phyloP scores from a whole-genome alignment of 2,329 filamentous ascomycete genomes.

The Zymoseptoria tritici region DNA sequence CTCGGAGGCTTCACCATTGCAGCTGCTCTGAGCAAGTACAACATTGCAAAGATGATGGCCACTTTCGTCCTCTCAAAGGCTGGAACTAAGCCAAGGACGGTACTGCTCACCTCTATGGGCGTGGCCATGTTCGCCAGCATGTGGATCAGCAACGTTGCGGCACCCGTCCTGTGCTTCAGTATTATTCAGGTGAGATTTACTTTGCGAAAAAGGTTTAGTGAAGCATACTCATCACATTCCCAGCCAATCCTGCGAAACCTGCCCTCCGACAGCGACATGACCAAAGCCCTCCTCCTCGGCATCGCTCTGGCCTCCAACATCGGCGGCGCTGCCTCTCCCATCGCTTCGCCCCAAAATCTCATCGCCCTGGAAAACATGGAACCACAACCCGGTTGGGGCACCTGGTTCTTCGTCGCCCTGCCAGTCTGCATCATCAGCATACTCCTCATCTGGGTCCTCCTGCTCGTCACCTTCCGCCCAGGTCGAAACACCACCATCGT shows the following conservation, averaged over 20 bases:
- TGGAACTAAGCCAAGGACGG: constrained; percentile 79
- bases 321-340: constrained; percentile 91
- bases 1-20: constrained; percentile 94
- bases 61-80: constrained; percentile 95
- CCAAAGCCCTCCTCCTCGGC: constrained; percentile 88
- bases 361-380: constrained; percentile 95
- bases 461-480: constrained; percentile 79
- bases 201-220: background rate
- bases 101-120: constrained; percentile 96
- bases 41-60: constrained; percentile 94
- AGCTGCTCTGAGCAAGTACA: constrained; percentile 91
- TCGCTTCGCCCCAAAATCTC: constrained; percentile 94
- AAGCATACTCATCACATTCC: background rate
- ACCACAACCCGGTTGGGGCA: constrained; percentile 82
- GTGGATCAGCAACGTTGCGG: constrained; percentile 98
- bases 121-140: constrained; percentile 96
- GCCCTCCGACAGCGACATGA: constrained; percentile 82
- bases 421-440: constrained; percentile 89
- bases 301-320: constrained; percentile 94
- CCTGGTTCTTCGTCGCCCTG: constrained; percentile 94
- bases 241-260: constrained; percentile 90
- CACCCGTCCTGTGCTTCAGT: constrained; percentile 92
- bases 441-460: constrained; percentile 77
- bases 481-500: constrained; percentile 81
- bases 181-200: constrained; percentile 70